Conservation (phyloP, 768 basidiomycete species). For the Leccinum incarnatum region DNA sequence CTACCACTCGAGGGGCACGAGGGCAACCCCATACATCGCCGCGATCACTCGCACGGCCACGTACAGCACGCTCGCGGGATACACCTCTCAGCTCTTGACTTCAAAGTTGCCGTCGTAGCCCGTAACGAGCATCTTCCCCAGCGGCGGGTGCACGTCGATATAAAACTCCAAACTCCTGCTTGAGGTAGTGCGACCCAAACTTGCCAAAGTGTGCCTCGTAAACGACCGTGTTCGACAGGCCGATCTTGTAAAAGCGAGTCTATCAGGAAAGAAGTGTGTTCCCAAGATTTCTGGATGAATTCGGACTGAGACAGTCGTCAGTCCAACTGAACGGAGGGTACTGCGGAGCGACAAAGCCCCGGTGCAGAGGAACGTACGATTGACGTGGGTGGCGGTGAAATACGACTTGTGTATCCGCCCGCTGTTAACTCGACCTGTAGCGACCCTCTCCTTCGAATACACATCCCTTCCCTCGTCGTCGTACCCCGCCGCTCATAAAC, state of each 20-base stretch:
- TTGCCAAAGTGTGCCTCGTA: slow-evolving; percentile 99
- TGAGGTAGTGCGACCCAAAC: slow-evolving; percentile 97
- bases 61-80: slow-evolving; percentile 84
- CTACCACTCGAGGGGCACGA: slow-evolving; percentile 97
- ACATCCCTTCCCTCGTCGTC: slow-evolving; percentile 69
- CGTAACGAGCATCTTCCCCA: slow-evolving; percentile 97
- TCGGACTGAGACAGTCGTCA: not conserved
- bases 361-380: slow-evolving; percentile 40
- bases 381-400: slow-evolving; percentile 62
- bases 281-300: slow-evolving; percentile 31
- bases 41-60: slow-evolving; percentile 94
- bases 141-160: slow-evolving; percentile 97
- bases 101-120: slow-evolving; percentile 93
- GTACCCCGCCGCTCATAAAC: slow-evolving; percentile 37
- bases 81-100: slow-evolving; percentile 87
- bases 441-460: slow-evolving; percentile 46
- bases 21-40: slow-evolving; percentile 89
- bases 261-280: slow-evolving; percentile 92
- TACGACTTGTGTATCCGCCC: slow-evolving; percentile 60
- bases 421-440: slow-evolving; percentile 44
- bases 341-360: slow-evolving; percentile 8
- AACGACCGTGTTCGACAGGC: slow-evolving; percentile 78
- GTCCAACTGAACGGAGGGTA: not conserved
- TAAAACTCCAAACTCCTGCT: slow-evolving; percentile 83
- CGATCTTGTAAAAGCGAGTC: slow-evolving; percentile 93